Conservation (phyloP, 768 basidiomycete species). For the Lepiota brunneoincarnata region DNA sequence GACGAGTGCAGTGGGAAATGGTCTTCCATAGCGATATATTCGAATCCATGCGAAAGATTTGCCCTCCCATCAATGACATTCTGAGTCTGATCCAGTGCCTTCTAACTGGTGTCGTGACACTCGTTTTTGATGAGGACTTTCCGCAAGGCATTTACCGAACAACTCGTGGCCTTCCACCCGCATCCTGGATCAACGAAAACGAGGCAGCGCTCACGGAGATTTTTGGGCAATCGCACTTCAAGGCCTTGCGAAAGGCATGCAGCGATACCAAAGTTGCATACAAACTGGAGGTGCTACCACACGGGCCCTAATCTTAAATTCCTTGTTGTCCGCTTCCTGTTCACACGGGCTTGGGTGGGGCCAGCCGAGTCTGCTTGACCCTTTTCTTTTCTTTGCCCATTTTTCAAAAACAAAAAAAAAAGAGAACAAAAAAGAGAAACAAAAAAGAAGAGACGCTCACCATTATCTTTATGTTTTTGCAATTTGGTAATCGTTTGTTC, state of each 20-base stretch:
- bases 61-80: conserved; percentile 68
- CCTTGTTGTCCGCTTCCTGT: conserved; percentile 5
- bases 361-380: not conserved
- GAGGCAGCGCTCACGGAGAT: conserved; percentile 66
- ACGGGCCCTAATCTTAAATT: conserved; percentile 3
- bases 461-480: conserved; percentile 21
- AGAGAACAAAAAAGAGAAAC: too few species aligned
- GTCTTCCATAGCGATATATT: conserved; percentile 81
- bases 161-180: conserved; percentile 72
- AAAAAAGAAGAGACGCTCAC: too few species aligned
- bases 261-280: conserved; percentile 68
- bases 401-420: conserved; percentile 23
- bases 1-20: conserved; percentile 88
- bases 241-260: conserved; percentile 69
- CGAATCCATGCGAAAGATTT: conserved; percentile 65
- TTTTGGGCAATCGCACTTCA: conserved; percentile 72
- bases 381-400: conserved; percentile 16
- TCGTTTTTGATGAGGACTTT: conserved; percentile 75
- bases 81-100: conserved; percentile 69
- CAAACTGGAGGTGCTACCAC: conserved; percentile 65
- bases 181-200: conserved; percentile 74
- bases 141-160: conserved; percentile 70
- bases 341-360: not conserved
- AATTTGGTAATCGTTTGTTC: conserved; percentile 20
- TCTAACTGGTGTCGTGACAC: conserved; percentile 67